Conservation (phyloP, 2,329 filamentous ascomycete genomes). For the Colletotrichum sp. region DNA sequence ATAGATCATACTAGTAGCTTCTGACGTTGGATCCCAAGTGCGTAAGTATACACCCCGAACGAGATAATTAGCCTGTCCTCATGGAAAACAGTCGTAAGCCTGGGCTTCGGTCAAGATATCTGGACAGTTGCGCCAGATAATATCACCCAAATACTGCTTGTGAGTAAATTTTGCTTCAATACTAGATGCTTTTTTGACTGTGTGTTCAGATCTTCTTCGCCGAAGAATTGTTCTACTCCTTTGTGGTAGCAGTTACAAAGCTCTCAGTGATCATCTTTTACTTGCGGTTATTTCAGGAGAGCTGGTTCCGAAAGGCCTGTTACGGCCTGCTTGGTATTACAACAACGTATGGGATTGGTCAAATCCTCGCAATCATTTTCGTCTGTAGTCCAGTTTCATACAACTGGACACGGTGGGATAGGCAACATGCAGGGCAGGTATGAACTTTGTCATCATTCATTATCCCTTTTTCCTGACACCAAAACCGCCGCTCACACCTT, state of each 20-base stretch:
- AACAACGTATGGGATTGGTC: not conserved
- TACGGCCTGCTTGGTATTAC: not conserved
- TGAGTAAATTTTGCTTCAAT: not conserved
- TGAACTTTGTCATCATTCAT: not conserved
- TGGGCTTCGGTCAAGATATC: not conserved
- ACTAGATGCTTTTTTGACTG: not conserved
- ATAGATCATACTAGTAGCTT: not conserved
- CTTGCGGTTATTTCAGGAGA: not conserved
- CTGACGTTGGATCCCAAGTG: not conserved
- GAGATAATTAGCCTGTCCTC: not conserved
- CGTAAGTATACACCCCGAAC: not conserved
- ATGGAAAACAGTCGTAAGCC: not conserved
- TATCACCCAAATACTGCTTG: slow-evolving; percentile 4
- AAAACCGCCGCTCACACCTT: not conserved
- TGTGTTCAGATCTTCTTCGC: not conserved
- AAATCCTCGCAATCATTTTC: not conserved
- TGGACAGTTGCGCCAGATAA: not conserved
- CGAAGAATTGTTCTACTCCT: not conserved
- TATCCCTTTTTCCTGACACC: not conserved
- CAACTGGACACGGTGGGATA: slow-evolving; percentile 8
- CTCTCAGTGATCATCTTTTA: slow-evolving; percentile 7
- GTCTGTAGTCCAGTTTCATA: not conserved
- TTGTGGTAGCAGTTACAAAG: not conserved
- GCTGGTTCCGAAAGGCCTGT: not conserved
- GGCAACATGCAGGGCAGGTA: not conserved